Evolutionary conservation across 139 green algal genomes (phyloP).

Genomic region (Bryopsis sp.): DNA sequence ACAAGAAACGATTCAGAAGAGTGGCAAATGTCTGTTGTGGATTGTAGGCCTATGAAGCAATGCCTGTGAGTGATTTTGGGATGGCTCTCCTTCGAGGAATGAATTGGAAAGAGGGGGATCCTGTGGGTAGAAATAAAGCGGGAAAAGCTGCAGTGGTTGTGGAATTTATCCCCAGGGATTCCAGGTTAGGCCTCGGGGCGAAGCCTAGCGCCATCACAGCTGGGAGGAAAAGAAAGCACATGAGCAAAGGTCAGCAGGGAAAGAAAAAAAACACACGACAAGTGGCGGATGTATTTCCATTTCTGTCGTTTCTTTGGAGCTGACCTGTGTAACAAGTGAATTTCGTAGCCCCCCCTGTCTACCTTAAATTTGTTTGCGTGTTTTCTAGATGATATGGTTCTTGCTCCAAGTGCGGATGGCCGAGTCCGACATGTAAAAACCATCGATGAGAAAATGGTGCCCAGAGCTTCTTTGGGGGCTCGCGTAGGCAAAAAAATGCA

Average conservation of each 20-base stretch:
- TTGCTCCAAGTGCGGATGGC: slow-evolving; percentile 42
- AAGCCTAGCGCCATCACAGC: background rate
- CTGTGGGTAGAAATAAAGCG: slow-evolving; percentile 46
- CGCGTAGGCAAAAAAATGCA: background rate
- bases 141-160: slow-evolving; percentile 32
- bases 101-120: slow-evolving; percentile 66
- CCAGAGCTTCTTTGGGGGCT: slow-evolving; percentile 12
- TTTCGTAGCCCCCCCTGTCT: too few species aligned
- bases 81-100: slow-evolving; percentile 71
- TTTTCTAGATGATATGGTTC: slow-evolving; percentile 40
- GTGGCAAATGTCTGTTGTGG: too few species aligned
- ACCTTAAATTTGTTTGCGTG: too few species aligned
- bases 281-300: too few species aligned
- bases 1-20: too few species aligned
- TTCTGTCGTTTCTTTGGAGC: too few species aligned
- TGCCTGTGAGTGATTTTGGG: slow-evolving; percentile 75
- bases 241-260: too few species aligned
- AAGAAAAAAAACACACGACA: too few species aligned
- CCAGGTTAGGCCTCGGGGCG: slow-evolving; percentile 62
- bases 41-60: slow-evolving; percentile 58
- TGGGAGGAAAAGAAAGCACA: slow-evolving; percentile 1
- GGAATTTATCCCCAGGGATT: slow-evolving; percentile 51
- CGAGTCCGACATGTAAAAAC: slow-evolving; percentile 36
- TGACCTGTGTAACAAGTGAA: too few species aligned
- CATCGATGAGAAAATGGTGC: slow-evolving; percentile 57